A percentile compares a stretch with the other conserved stretches of the same genome.
phyloP scores from a whole-genome alignment of 2,329 filamentous ascomycete genomes.

The Colletotrichum falcatum region DNA sequence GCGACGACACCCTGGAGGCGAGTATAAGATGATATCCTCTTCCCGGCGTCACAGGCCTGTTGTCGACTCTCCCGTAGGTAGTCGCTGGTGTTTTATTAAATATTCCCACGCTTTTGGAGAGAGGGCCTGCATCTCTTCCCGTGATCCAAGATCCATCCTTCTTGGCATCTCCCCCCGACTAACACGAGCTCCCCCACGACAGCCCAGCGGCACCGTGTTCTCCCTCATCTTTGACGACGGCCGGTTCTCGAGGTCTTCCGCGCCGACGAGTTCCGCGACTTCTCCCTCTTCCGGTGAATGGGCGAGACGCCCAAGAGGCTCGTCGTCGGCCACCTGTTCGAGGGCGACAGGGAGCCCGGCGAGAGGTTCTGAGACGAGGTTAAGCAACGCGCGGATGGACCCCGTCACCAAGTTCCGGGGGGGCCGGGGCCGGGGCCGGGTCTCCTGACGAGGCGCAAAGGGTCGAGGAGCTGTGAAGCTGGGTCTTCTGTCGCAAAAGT shows the following conservation, averaged over 20 bases:
- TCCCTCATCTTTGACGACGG: slow-evolving; percentile 62
- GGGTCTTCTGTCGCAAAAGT: background rate
- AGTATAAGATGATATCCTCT: slow-evolving; percentile 23
- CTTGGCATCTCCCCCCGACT: slow-evolving; percentile 14
- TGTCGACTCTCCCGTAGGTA: background rate
- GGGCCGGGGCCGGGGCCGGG: background rate
- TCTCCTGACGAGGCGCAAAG: background rate
- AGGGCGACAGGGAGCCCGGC: slow-evolving; percentile 69
- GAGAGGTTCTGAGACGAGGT: slow-evolving; percentile 73
- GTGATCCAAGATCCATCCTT: background rate
- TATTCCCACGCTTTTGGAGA: background rate
- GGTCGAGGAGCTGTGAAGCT: slow-evolving; percentile 31
- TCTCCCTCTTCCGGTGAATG: slow-evolving; percentile 81
- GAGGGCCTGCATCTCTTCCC: background rate
- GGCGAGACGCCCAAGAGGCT: slow-evolving; percentile 76
- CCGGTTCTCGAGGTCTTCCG: slow-evolving; percentile 77
- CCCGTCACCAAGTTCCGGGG: slow-evolving; percentile 55
- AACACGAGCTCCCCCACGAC: background rate
- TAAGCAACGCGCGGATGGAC: slow-evolving; percentile 70
- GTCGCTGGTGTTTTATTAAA: too few species aligned
- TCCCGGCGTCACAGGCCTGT: slow-evolving; percentile 1
- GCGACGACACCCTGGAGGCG: background rate
- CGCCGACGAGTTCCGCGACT: slow-evolving; percentile 77
- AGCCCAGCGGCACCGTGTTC: slow-evolving; percentile 56
- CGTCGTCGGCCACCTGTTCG: slow-evolving; percentile 75